Evolutionary conservation across 176 grass and related monocot species (phyloP).

Genomic region (Oryza glumipatula): DNA sequence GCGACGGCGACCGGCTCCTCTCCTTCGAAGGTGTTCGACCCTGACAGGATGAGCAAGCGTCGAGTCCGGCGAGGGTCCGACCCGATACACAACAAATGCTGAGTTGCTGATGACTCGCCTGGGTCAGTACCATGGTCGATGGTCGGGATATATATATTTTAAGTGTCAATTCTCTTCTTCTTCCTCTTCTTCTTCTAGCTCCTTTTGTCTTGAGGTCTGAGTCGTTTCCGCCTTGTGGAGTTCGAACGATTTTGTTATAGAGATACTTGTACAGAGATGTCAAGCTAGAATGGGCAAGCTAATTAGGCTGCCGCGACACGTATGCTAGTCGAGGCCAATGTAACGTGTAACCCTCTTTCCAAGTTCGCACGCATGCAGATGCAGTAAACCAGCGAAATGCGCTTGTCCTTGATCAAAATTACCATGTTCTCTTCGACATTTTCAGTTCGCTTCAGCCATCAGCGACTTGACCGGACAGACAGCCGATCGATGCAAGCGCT

Average conservation of each 20-base stretch:
- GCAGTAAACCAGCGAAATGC: background rate
- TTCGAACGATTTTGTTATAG: slow-evolving; percentile 41
- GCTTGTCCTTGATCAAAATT: background rate
- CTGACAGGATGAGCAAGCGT: slow-evolving; percentile 70
- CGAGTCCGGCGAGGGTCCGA: slow-evolving; percentile 66
- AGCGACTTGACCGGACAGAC: background rate
- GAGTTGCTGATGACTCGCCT: background rate
- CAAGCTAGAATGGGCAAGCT: slow-evolving; percentile 10
- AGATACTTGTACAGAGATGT: slow-evolving; percentile 50
- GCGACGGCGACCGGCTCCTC: slow-evolving; percentile 1
- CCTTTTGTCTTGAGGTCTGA: background rate
- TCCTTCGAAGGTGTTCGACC: slow-evolving; percentile 55
- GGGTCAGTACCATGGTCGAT: background rate
- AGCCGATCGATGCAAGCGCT: background rate
- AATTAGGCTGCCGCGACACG: background rate
- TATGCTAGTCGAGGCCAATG: background rate
- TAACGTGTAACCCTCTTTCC: background rate
- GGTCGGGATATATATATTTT: background rate
- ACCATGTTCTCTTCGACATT: background rate
- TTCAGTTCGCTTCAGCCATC: background rate
- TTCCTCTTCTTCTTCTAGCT: background rate
- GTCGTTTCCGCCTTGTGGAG: slow-evolving; percentile 25
- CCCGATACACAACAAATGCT: slow-evolving; percentile 78
- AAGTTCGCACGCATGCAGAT: background rate
- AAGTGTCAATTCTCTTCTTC: background rate